These are phyloP conservation scores for Coemansia sp. DNA, from an alignment of 192 early-diverging fungal genomes.

Conservation along the genomic window DNA sequence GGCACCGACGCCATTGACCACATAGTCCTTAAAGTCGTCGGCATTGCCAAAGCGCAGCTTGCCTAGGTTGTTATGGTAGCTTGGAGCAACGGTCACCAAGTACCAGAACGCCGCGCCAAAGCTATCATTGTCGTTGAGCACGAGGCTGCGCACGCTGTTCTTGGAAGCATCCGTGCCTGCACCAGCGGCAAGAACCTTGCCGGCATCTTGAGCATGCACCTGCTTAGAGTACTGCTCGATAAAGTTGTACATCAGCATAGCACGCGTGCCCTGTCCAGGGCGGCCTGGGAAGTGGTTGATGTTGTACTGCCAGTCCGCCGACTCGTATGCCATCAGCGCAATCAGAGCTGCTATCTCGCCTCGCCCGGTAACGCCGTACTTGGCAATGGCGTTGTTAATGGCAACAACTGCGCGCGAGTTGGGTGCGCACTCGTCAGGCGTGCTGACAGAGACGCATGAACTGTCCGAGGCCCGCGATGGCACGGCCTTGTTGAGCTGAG, in stretches of 20 bases:
- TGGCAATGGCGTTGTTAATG: constrained; percentile 33
- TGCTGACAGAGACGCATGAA: constrained; percentile 15
- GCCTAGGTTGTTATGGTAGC: constrained; percentile 11
- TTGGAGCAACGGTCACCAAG: constrained; percentile 13
- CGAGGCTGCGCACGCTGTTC: constrained; percentile 31
- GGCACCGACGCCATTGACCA: constrained; percentile 24
- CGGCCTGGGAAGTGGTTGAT: constrained; percentile 44
- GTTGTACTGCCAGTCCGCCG: constrained; percentile 45
- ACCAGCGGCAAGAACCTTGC: constrained; percentile 4
- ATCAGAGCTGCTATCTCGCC: constrained; percentile 37
- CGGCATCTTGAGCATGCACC: constrained; percentile 13
- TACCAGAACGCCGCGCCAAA: constrained; percentile 52
- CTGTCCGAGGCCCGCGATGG: constrained; percentile 10
- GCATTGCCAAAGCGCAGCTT: constrained; percentile 32
- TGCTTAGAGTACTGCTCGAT: constrained; percentile 27
- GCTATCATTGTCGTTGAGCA: constrained; percentile 42
- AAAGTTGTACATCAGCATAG: constrained; percentile 50
- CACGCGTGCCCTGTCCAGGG: constrained; percentile 41
- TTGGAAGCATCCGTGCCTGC: neutral
- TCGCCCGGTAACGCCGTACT: constrained; percentile 30
- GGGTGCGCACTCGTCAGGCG: constrained; percentile 23
- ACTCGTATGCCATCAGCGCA: constrained; percentile 46
- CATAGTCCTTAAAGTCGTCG: constrained; percentile 44
- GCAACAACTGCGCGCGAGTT: constrained; percentile 21
- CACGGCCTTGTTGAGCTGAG: constrained; percentile 26